Evolutionary conservation across 2,329 filamentous ascomycete genomes (phyloP), one percentile per base, ranked within the genome.

Genomic region (Beauveria medogensis): DNA sequence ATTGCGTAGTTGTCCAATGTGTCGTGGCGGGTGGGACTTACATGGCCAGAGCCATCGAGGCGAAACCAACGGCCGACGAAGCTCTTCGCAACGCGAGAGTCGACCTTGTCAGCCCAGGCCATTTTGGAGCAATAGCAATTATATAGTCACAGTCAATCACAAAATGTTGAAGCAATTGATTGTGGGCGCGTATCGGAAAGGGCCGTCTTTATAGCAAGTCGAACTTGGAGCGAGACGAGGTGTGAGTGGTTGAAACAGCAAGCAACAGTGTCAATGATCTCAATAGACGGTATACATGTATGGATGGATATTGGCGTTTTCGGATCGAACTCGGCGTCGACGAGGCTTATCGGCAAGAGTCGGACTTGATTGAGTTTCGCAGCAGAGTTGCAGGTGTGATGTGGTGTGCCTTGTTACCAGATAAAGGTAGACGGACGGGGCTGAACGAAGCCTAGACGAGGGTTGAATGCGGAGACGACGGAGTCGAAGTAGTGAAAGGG

Each of bases 21-120:
- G 37, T 10, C 18, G 18, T 51, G 16, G 8, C 30, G 20, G n/a
- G 37, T 20, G 16, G 55, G 41, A 81, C 86, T 79, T 82, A 90
- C 88, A 82, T 93, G 89, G 68, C 90, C 90, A 44, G 84, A 91
- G 65, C 89, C 89, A 64, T 95, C 90, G 46, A 96, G 83, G 66
- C 85, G 84, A 75, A 96, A 96, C 78, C 86, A 89, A 66, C 80
- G 78, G 64, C 90, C 90, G 63, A 91, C 80, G 40, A 80, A 72
- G 70, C 86, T 87, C 64, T 75, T 77, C 63, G 89, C 90, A 66
- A 92, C 81, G 63, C 76, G 79, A 64, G 69, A 68, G 70, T 88
- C 86, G 71, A 77, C 68, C 4, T 69, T 77, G 16, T 83, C 73
- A 58, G 78, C 69, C 79, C 78, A 82, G 67, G 71, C 74, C 79